A percentile compares a stretch with the other conserved stretches of the same genome.
phyloP scores from a whole-genome alignment of 1,139 yeast genomes.

The Petasospora fabianii region DNA sequence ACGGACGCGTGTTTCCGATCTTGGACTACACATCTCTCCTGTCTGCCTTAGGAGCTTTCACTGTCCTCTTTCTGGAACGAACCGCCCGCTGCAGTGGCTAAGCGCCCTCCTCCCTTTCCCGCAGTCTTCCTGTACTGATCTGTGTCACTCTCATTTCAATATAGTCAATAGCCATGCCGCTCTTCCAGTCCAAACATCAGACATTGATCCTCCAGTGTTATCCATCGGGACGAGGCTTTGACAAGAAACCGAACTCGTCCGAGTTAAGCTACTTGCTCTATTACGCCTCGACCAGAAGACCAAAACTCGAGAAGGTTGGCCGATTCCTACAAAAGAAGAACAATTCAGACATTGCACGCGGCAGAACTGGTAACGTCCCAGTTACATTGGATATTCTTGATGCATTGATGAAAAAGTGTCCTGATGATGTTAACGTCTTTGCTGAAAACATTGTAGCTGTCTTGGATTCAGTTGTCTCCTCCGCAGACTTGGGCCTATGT shows the following conservation, averaged over 20 bases:
- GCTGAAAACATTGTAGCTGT: conserved; percentile 46
- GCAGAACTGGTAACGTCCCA: conserved; percentile 71
- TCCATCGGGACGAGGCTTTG: conserved; percentile 82
- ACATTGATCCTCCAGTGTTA: conserved; percentile 87
- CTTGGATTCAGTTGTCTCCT: conserved; percentile 40
- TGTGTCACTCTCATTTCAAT: too few species aligned
- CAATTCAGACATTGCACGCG: conserved; percentile 55
- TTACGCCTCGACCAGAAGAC: conserved; percentile 88
- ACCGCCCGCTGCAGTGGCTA: too few species aligned
- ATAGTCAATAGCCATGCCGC: too few species aligned
- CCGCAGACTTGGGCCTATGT: conserved; percentile 54
- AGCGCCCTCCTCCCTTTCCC: too few species aligned
- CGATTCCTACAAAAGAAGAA: conserved; percentile 63
- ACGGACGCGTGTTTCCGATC: too few species aligned
- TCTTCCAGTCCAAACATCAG: conserved; percentile 79
- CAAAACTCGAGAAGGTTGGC: conserved; percentile 84
- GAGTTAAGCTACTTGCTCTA: conserved; percentile 84
- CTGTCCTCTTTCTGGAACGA: too few species aligned
- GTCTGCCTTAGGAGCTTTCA: too few species aligned
- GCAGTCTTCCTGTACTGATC: neutral
- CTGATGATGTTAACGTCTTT: conserved; percentile 79
- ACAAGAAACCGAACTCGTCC: conserved; percentile 87
- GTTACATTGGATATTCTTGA: conserved; percentile 73
- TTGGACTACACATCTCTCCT: too few species aligned
- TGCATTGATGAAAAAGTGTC: conserved; percentile 70